Percentiles rank a stretch among this genome's conserved stretches.
phyloP scores from a whole-genome alignment of 1,139 yeast genomes.

The Keqinozyma sinolaborantium region DNA sequence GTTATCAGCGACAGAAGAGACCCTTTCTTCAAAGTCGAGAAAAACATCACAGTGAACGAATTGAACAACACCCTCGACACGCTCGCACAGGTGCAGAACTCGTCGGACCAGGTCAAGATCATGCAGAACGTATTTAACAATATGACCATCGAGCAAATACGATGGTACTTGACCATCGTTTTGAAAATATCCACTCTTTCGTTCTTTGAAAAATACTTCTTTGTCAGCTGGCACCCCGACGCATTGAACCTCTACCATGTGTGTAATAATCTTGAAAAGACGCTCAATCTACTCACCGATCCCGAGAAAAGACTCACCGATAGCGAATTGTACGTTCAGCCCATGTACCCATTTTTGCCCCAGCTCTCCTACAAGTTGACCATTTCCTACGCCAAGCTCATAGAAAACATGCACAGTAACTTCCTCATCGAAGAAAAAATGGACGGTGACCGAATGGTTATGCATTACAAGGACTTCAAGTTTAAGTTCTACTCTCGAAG shows the following conservation, averaged over 20 bases:
- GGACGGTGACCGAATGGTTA: constrained; percentile 86
- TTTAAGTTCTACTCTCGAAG: constrained; percentile 67
- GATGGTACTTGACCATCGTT: constrained; percentile 67
- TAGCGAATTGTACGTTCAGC: constrained; percentile 43
- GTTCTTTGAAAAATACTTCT: constrained; percentile 58
- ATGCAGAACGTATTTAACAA: constrained; percentile 50
- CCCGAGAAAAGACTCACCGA: constrained; percentile 39
- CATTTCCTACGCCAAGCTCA: constrained; percentile 45
- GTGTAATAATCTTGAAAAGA: constrained; percentile 61
- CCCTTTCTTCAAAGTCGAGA: constrained; percentile 27
- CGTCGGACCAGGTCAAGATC: constrained; percentile 34
- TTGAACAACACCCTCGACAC: constrained; percentile 56
- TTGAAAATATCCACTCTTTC: constrained; percentile 57
- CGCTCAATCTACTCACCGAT: constrained; percentile 58
- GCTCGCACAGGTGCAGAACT: constrained; percentile 33
- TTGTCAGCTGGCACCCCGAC: constrained; percentile 78
- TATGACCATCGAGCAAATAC: constrained; percentile 61
- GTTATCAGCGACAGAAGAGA: constrained; percentile 45
- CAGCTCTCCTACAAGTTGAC: constrained; percentile 60
- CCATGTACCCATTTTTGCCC: constrained; percentile 63
- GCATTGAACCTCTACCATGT: constrained; percentile 63
- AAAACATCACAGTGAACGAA: constrained; percentile 46
- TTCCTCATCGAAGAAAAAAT: constrained; percentile 86
- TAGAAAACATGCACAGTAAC: constrained; percentile 39
- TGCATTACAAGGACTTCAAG: constrained; percentile 50